Evolutionary conservation across 805 yeast species (phyloP), one percentile per base, ranked within the genome.

Genomic region (Teunomyces tritomae): DNA sequence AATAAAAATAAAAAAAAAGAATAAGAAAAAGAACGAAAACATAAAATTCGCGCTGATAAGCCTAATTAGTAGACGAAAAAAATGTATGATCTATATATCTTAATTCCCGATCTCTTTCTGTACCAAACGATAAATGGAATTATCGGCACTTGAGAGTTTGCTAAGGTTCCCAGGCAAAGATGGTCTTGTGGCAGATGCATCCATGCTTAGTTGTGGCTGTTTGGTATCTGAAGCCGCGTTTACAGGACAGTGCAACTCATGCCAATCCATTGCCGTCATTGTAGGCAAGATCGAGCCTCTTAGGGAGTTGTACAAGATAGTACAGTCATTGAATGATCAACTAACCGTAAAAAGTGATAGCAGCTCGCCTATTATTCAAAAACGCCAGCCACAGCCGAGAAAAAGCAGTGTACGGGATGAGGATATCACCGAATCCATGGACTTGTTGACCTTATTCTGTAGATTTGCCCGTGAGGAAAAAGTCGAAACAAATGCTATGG

Each of bases 121-220:
- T 7, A 7, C 13, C 10, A 37, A 26, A 17, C 8, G 24, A 26
- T 28, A 46, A 46, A 44, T 57, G 39, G 57, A 51, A 28, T 36
- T 63, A n/a, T 50, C 57, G 11, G 44, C 43, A 26, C 57, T 68
- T 37, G 70, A 66, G 46, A 35, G 50, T 11, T 55, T 69, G 17
- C 58, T 69, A 5, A 50, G 51, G 48, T 53, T 67, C 17, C 61
- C 64, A 1, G 67, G 63, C 0, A 41, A 50, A 2, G 49, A 28
- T 3, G 39, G n/a, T n/a, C 46, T 64, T 2, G 63, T 65, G 5
- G 26, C 58, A 2, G 77, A 73, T 51, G 62, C 69, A 4, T 58
- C 67, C 11, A 65, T 71, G 10, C 60, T 73, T n/a, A 56, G 65
- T 3, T 73, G 77, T 54, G 77, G 77, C 2, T 73, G 77, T 53